Percentiles rank a stretch among this genome's conserved stretches.
Evolutionary conservation across 495 filamentous ascomycete species (phyloP).

Genomic region (Letharia lupina): DNA sequence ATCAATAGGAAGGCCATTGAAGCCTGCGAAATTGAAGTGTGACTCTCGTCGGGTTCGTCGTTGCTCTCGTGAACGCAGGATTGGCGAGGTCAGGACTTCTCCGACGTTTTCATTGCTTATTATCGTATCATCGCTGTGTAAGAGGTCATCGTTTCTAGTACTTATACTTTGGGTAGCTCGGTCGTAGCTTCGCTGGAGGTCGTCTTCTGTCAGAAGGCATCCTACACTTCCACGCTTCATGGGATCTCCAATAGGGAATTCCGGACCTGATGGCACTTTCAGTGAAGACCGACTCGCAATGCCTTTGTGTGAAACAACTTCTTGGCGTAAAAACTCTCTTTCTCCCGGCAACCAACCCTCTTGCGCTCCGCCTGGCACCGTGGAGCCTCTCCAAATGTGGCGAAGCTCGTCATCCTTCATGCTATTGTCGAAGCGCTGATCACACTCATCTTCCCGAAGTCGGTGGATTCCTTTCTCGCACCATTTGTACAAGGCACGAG

Average conservation of each 20-base stretch:
- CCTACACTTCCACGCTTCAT: conserved; percentile 23
- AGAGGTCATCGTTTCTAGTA: neutral
- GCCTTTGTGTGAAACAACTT: conserved; percentile 9
- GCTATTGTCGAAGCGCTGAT: conserved; percentile 14
- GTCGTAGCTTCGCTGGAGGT: neutral
- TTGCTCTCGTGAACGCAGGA: neutral
- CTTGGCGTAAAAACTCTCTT: conserved; percentile 20
- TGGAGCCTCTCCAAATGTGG: conserved; percentile 29
- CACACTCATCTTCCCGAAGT: conserved; percentile 26
- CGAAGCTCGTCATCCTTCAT: conserved; percentile 23
- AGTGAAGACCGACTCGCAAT: conserved; percentile 5
- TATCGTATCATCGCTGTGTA: neutral
- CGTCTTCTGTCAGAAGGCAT: conserved; percentile 2
- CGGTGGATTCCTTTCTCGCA: conserved; percentile 24
- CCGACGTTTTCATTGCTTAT: neutral
- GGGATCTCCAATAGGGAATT: conserved; percentile 14
- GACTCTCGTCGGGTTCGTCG: neutral
- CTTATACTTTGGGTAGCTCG: neutral
- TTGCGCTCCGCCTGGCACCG: conserved; percentile 27
- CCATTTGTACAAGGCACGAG: conserved; percentile 24
- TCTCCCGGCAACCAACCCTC: conserved; percentile 16
- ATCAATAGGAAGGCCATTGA: neutral
- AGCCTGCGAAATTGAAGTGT: neutral
- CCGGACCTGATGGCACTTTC: neutral
- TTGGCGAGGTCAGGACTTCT: neutral